phyloP scores from a whole-genome alignment of 2,329 filamentous ascomycete genomes.

The Podosphaera fusca region DNA sequence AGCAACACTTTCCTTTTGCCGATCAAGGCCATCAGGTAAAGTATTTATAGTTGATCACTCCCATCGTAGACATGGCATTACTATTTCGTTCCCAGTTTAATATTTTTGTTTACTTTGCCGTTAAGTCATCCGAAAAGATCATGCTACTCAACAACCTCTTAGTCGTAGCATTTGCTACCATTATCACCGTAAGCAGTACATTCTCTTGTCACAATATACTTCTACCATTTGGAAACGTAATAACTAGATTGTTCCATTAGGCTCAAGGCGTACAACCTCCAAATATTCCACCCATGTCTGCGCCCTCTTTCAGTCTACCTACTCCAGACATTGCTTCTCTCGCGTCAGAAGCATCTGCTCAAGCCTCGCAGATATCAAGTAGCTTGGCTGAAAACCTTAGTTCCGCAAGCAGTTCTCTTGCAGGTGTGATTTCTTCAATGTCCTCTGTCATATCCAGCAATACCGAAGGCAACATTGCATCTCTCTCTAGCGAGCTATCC shows the following conservation, averaged over 20 bases:
- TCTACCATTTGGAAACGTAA: background rate
- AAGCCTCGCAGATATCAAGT: background rate
- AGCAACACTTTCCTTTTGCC: too few relatives aligned
- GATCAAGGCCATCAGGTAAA: background rate
- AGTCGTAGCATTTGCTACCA: background rate
- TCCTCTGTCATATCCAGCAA: too few relatives aligned
- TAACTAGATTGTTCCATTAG: background rate
- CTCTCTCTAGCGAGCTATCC: too few relatives aligned
- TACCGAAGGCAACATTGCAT: too few relatives aligned
- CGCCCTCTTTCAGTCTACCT: background rate
- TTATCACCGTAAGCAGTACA: background rate
- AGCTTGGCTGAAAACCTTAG: background rate
- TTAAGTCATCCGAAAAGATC: background rate
- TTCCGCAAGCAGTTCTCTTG: background rate
- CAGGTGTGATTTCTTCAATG: background rate
- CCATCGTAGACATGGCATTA: too few relatives aligned
- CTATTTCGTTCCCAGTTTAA: too few relatives aligned
- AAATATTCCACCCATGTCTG: background rate
- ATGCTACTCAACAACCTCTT: background rate
- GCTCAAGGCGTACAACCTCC: background rate
- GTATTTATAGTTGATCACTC: too few relatives aligned
- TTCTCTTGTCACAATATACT: background rate
- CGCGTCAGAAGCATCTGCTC: background rate
- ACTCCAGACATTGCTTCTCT: background rate
- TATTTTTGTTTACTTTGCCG: too few relatives aligned